phyloP scores from a whole-genome alignment of 257 asterid genomes.

The Linderniella brevidens region DNA sequence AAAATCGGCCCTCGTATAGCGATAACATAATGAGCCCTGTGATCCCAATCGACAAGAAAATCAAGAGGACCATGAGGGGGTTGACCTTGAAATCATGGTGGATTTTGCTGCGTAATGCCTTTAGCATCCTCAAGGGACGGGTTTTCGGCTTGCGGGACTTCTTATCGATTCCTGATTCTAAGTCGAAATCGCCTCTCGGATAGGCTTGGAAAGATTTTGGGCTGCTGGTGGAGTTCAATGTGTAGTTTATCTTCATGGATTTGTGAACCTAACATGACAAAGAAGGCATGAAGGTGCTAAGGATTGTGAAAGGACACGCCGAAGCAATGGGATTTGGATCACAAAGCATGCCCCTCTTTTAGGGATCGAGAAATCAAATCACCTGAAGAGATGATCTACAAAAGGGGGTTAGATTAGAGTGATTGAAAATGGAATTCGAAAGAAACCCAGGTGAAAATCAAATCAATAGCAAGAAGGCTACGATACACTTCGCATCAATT shows the following conservation, averaged over 20 bases:
- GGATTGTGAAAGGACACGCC: no score
- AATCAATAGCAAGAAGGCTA: no score
- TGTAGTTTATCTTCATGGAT: conserved; percentile 62
- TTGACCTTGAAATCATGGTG: conserved; percentile 49
- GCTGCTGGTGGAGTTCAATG: conserved; percentile 45
- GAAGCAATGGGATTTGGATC: no score
- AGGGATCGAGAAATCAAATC: no score
- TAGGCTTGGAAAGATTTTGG: conserved; percentile 82
- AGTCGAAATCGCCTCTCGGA: conserved; percentile 69
- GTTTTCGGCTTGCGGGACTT: conserved; percentile 37
- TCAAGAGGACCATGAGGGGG: conserved; percentile 42
- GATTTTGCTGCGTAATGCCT: conserved; percentile 37
- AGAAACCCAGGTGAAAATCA: neutral
- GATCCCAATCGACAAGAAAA: conserved; percentile 34
- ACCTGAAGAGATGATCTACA: no score
- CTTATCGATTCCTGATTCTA: conserved; percentile 61
- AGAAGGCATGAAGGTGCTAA: no score
- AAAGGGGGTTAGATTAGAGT: no score
- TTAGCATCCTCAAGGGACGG: conserved; percentile 41
- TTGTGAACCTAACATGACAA: no score
- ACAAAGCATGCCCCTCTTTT: no score
- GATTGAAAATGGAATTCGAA: no score
- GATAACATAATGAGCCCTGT: conserved; percentile 31
- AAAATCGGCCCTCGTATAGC: conserved; percentile 19
- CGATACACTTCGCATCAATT: no score